Evolutionary conservation across 176 grass and related monocot genomes (phyloP), one percentile per base, ranked within the genome.

Genomic region (Themeda triandra): DNA sequence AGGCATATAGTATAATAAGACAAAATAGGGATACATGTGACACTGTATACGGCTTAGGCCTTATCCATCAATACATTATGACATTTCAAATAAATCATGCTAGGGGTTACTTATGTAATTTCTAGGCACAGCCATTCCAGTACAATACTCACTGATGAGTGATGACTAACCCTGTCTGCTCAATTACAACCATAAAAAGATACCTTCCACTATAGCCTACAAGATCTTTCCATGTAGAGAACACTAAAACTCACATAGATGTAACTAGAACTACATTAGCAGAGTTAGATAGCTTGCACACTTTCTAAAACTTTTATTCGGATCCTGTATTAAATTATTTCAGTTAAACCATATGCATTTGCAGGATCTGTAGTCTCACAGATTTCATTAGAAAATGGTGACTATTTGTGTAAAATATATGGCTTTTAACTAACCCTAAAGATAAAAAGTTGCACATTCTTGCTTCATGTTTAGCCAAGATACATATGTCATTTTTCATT

Each of bases 61-160:
- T 49, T 65, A 83, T 49, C 40, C 71, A 75, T 65, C 29, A 19
- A 32, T 23, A 25, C 44, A 53, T 75, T 33, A 73, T 6, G 36
- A 62, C 23, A 63, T 14, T 73, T 42, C 36, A 73, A 73, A 9
- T 49, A 48, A 73, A 72, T 72, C 39, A 45, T 72, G 24, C 40
- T 63, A 42, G 4, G n/a, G 0, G 68, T 5, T 62, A 33, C 69
- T 45, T 73, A 58, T 73, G 69, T 29, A 33, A 62, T 82, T 72
- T 73, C 17, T 63, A 83, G 44, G 53, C 64, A 66, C 31, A 53
- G 28, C 8, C 51, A 69, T 85, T 70, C 77, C 64, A 77, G 25
- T 2, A 65, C 18, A 73, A n/a, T 45, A 70, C 54, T 73, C 39
- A 24, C 29, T 36, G 13, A 19, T 51, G 44, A 76, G 65, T 35